phyloP scores from a whole-genome alignment of 495 filamentous ascomycete species.

The Corynascus novoguineensis region DNA sequence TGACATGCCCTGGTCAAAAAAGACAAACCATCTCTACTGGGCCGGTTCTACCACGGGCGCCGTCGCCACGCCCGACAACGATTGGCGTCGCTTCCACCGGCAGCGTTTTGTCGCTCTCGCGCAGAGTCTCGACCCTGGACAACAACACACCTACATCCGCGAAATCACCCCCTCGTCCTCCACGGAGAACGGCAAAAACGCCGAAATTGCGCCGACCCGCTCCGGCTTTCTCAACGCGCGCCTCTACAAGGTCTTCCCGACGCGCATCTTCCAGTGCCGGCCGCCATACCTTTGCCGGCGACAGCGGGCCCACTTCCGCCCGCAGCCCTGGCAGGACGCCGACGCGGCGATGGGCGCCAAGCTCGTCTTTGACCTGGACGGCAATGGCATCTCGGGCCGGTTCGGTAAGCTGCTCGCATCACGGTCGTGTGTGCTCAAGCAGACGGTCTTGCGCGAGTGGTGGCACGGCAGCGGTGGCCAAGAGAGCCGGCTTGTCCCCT shows the following conservation, averaged over 20 bases:
- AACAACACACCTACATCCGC: conserved; percentile 18
- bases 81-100: conserved; percentile 42
- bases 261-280: conserved; percentile 11
- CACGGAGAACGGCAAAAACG: neutral
- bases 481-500: conserved; percentile 49
- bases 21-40: conserved; percentile 44
- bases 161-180: neutral
- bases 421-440: conserved; percentile 39
- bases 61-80: conserved; percentile 22
- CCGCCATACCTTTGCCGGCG: neutral
- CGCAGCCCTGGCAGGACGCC: conserved; percentile 15
- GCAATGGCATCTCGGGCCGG: conserved; percentile 50
- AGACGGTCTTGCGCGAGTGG: conserved; percentile 52
- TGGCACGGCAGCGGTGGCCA: too few relatives aligned
- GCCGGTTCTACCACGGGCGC: conserved; percentile 48
- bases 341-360: conserved; percentile 23
- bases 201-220: conserved; percentile 9
- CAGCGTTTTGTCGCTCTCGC: conserved; percentile 44
- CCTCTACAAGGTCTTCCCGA: conserved; percentile 9
- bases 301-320: conserved; percentile 20
- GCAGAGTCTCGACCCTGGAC: conserved; percentile 16
- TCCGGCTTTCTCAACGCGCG: conserved; percentile 21
- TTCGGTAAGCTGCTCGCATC: conserved; percentile 46
- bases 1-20: conserved; percentile 41
- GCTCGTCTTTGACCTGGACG: conserved; percentile 48